Conservation (phyloP, 495 filamentous ascomycete species). For the Massariosphaeria phaeospora region DNA sequence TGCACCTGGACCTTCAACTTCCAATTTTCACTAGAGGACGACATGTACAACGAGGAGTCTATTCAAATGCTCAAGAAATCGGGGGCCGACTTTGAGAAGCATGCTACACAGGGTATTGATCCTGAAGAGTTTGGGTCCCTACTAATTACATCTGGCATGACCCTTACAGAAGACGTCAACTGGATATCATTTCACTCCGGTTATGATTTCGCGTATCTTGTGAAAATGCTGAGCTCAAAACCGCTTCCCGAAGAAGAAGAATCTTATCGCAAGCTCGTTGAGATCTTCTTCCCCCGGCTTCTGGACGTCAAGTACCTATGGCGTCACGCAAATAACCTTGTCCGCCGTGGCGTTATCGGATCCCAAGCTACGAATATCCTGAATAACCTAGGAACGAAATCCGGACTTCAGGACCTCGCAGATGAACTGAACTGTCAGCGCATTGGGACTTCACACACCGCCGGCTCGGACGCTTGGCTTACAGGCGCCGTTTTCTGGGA, state of each 20-base stretch:
- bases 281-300: conserved; percentile 84
- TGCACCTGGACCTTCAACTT: conserved; percentile 99
- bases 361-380: conserved; percentile 60
- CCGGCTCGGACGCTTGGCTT: conserved; percentile 83
- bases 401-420: conserved; percentile 85
- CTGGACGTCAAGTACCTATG: conserved; percentile 98
- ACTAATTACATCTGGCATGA: conserved; percentile 83
- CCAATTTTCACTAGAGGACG: conserved; percentile 84
- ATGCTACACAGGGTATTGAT: conserved; percentile 86
- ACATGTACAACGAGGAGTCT: conserved; percentile 94
- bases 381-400: conserved; percentile 74
- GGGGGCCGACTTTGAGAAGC: conserved; percentile 78
- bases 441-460: conserved; percentile 79
- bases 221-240: conserved; percentile 80
- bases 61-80: conserved; percentile 81
- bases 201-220: conserved; percentile 95
- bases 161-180: conserved; percentile 78
- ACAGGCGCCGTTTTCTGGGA: conserved; percentile 58
- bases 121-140: conserved; percentile 81
- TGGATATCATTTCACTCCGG: conserved; percentile 99
- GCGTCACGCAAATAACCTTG: conserved; percentile 65
- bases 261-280: conserved; percentile 77
- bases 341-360: conserved; percentile 51
- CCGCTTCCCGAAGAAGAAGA: conserved; percentile 80
- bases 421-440: conserved; percentile 87